Base-by-base conservation (phyloP, 805 yeast genomes). In the Kodamaea fukazawae region DNA sequence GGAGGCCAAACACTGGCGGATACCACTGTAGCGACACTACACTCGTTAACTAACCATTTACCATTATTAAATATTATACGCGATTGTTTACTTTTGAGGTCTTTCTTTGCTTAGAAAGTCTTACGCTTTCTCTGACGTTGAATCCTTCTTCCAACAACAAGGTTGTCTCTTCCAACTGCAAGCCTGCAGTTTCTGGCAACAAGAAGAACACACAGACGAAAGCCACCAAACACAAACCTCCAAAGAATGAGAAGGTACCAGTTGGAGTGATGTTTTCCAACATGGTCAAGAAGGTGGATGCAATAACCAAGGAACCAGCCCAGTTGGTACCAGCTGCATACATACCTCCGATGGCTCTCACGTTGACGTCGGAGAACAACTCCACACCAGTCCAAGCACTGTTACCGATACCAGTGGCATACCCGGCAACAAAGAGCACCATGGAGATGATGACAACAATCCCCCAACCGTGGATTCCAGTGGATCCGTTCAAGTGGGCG, bases 361-460 rank as follows among this genome's bases (percentile, higher is more conserved):
- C 96, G 46, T 81, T 78, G 17, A 69, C 72, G 72, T 90, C 96
- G 26, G 97, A 93, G 68, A 93, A 89, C 56, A 91, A 70, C 65
- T 91, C 99, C 42, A 91, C 84, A 58, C 93, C 97, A 59, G 91
- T 96, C 99, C 99, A 91, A 41, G 98, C 97, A 40, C 88, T 93
- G 61, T 91, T 90, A 66, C 99, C 99, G 50, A 90, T 86, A 50
- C 98, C 98, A 49, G 87, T 70, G 35, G 97, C 96, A 60, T 90
- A 91, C 39, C 83, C 80, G 2, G 96, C 96, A 33, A 90, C 96
- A 57, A 72, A 93, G 29, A 79, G 60, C 47, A 91, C 87, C 86
- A 90, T 89, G 38, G 88, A 81, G 28, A 89, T 73, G 47, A 93
- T 83, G 40, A 91, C 79, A 11, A 90, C 81, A 46, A 86, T 78